Evolutionary conservation across 129 eudicot genomes (phyloP), one percentile per base, ranked within the genome.

Genomic region (Tagetes patula): DNA sequence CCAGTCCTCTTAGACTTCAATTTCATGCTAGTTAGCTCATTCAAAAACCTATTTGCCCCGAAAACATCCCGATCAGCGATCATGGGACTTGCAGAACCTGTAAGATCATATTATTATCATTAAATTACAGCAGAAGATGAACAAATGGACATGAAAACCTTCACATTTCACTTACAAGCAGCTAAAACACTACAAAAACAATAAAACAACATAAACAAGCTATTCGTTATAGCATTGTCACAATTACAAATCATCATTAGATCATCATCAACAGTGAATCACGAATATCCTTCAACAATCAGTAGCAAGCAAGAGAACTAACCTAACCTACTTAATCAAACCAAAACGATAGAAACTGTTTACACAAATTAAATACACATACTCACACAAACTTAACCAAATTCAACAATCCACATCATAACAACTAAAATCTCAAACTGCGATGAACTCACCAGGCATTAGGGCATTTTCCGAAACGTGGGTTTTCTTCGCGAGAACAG

Each of bases 381-480:
- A 8, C 34, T 49, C 54, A 68, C 5, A 40, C 8, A 63, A 73
- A 1, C 6, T 41, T 62, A 14, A 36, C 54, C 37, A 34, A 60
- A 33, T 3, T 60, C 42, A 60, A 36, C 66, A 33, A 1, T 60
- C 42, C 34, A 36, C 66, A 58, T 1, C 7, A 14, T 7, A 72
- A 72, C 67, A 75, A 55, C 36, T 60, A 0, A 53, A 65, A 39
- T n/a, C 69, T 8, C 49, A 58, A 27, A 36, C 39, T 27, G 13
- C n/a, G 32, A 58, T 4, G n/a, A 56, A 85, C 89, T 54, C 27
- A 94, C 98, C 99, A 65, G 99, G 99, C 97, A 95, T 86, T 43
- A 95, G 86, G 20, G 99, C 99, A 86, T 95, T 95, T 77, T 95
- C 99, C 0, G 97, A 90, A 49, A 95, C 77, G 81, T 95, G 88